Evolutionary conservation across 1,139 yeast species (phyloP), one percentile per base, ranked within the genome.

Genomic region (Geotrichum reessii): DNA sequence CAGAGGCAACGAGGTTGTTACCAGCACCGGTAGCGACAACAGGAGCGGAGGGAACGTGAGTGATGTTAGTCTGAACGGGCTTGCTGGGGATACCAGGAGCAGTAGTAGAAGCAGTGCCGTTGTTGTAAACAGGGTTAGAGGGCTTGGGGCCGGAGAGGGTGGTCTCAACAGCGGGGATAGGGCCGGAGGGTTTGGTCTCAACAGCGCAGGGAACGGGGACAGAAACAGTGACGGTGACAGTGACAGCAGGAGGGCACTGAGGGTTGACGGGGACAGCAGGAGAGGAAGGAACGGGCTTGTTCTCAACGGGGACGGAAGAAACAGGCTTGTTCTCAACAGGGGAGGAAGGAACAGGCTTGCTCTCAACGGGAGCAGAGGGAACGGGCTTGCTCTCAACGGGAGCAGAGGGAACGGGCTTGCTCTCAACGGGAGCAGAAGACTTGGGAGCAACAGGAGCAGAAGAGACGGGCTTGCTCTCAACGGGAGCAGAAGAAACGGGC

Each of bases 11-110:
- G 9, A 50, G 46, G 52, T 42, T 52, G 48, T 27, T 25, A 47
- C 42, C 57, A 42, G 46, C 57, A 17, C 37, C 47, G 47, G 49
- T 51, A 42, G 52, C 47, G 44, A 33, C 50, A 14, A 25, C 42
- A 25, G 46, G 12, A 19, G 28, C 40, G 40, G 37, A 22, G n/a
- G 47, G 33, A 17, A 22, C 12, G 53, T 46, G 19, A 21, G 48
- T 31, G 31, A 22, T 21, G 22, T 31, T 42, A 27, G 55, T 11
- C 40, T 21, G 31, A 44, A 50, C 50, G 46, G 53, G 31, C 56
- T 53, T 53, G 52, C 46, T 31, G 24, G 51, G 51, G 28, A 17
- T 12, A 11, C 53, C 40, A 9, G 55, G 49, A 40, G 50, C 50
- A 50, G 58, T 49, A 17, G 22, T 19, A 25, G 33, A n/a, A 24